Conservation (phyloP, 176 grass and related monocot genomes). For the Melocanna baccifera region DNA sequence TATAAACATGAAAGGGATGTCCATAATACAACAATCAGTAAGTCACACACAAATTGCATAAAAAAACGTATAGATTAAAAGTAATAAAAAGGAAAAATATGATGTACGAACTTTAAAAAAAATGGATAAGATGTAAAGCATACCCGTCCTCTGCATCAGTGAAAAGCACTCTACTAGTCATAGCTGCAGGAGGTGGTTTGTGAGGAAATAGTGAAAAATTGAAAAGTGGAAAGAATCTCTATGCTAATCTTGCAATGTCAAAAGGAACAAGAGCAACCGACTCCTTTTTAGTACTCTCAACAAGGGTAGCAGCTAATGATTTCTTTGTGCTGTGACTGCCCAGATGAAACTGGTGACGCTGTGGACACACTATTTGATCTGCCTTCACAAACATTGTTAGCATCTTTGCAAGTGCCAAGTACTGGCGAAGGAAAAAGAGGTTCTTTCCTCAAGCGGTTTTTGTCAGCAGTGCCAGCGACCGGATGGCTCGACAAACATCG, state of each 20-base stretch:
- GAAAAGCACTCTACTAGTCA: slow-evolving; percentile 74
- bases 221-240: slow-evolving; percentile 64
- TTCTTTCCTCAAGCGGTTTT: slow-evolving; percentile 55
- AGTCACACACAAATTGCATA: slow-evolving; percentile 22
- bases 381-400: slow-evolving; percentile 31
- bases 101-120: neutral
- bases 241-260: slow-evolving; percentile 71
- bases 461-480: slow-evolving; percentile 45
- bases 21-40: slow-evolving; percentile 1
- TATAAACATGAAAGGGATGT: neutral
- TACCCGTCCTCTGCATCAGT: slow-evolving; percentile 96
- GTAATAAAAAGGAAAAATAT: neutral
- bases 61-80: slow-evolving; percentile 3
- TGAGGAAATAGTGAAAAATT: slow-evolving; percentile 68
- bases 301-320: slow-evolving; percentile 77
- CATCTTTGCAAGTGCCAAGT: slow-evolving; percentile 25
- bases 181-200: slow-evolving; percentile 67
- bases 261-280: slow-evolving; percentile 69
- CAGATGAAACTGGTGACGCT: slow-evolving; percentile 41
- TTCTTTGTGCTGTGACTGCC: slow-evolving; percentile 64
- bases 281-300: slow-evolving; percentile 70
- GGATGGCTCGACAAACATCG: rapidly evolving
- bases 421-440: slow-evolving; percentile 66
- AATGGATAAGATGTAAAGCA: slow-evolving; percentile 20
- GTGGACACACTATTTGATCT: slow-evolving; percentile 30